Conservation (phyloP, 2,329 filamentous ascomycete genomes). For the Sporothrix globosa region DNA sequence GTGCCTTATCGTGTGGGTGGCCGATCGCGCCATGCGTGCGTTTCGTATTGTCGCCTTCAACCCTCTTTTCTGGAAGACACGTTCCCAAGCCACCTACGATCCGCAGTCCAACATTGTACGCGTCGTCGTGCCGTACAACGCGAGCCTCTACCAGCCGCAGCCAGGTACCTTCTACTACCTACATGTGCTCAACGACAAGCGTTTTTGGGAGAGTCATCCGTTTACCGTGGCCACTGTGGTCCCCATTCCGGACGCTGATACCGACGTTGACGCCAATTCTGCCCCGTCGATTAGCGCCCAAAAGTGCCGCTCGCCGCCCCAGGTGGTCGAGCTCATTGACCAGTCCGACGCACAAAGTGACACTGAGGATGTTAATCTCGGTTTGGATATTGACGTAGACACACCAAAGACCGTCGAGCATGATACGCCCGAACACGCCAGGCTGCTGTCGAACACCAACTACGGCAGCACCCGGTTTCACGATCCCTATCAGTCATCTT, state of each 20-base stretch:
- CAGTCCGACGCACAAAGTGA: background rate
- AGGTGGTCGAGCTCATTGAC: slow-evolving; percentile 19
- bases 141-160: slow-evolving; percentile 39
- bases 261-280: background rate
- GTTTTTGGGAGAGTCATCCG: slow-evolving; percentile 55
- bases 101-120: slow-evolving; percentile 49
- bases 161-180: slow-evolving; percentile 54
- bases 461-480: slow-evolving; percentile 26
- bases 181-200: slow-evolving; percentile 46
- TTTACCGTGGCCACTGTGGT: slow-evolving; percentile 49
- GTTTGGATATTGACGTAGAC: background rate
- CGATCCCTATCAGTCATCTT: background rate
- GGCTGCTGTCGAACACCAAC: slow-evolving; percentile 9
- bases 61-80: slow-evolving; percentile 30
- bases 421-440: background rate
- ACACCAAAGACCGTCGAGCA: background rate
- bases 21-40: slow-evolving; percentile 42
- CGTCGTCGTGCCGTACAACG: slow-evolving; percentile 45
- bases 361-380: background rate
- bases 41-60: slow-evolving; percentile 51
- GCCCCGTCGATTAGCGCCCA: background rate
- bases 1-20: slow-evolving; percentile 32
- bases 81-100: slow-evolving; percentile 45
- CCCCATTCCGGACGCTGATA: background rate
- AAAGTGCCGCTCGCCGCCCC: background rate